phyloP scores from a whole-genome alignment of 1,139 yeast genomes.

The Scheffersomyces stambukii region DNA sequence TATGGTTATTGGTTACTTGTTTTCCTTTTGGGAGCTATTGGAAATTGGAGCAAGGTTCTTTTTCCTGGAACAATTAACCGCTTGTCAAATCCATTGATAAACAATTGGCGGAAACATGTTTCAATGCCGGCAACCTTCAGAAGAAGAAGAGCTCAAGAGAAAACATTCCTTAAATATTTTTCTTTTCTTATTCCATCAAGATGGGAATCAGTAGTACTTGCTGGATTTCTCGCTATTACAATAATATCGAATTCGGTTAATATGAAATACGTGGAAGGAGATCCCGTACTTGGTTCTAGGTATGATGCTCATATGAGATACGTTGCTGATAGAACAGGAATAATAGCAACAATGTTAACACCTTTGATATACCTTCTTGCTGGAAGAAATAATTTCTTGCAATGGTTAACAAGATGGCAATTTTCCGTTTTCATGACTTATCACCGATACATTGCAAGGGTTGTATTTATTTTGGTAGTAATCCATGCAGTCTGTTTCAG shows the following conservation, averaged over 20 bases:
- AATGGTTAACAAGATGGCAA: slow-evolving; percentile 38
- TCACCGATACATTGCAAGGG: slow-evolving; percentile 38
- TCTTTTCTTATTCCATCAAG: slow-evolving; percentile 27
- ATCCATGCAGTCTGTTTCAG: slow-evolving; percentile 41
- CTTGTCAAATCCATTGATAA: slow-evolving; percentile 20
- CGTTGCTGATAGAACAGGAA: slow-evolving; percentile 31
- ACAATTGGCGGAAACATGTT: slow-evolving; percentile 24
- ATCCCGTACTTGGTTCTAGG: slow-evolving; percentile 19
- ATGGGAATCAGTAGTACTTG: slow-evolving; percentile 17
- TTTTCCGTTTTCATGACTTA: slow-evolving; percentile 32
- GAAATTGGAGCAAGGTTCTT: slow-evolving; percentile 36
- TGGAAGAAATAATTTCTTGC: slow-evolving; percentile 40
- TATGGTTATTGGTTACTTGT: slow-evolving; percentile 49
- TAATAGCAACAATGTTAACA: slow-evolving; percentile 23
- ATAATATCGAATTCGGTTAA: slow-evolving; percentile 31
- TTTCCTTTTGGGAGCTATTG: slow-evolving; percentile 33
- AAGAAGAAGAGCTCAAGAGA: slow-evolving; percentile 21
- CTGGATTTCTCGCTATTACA: slow-evolving; percentile 42
- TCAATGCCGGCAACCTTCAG: slow-evolving; percentile 27
- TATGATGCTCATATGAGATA: slow-evolving; percentile 21
- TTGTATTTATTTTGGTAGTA: slow-evolving; percentile 21
- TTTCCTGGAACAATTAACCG: slow-evolving; percentile 21
- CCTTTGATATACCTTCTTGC: slow-evolving; percentile 38
- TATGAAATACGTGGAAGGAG: slow-evolving; percentile 16
- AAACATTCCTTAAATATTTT: slow-evolving; percentile 15